phyloP scores from a whole-genome alignment of 495 filamentous ascomycete genomes.

The Pseudotulostoma volvatum region DNA sequence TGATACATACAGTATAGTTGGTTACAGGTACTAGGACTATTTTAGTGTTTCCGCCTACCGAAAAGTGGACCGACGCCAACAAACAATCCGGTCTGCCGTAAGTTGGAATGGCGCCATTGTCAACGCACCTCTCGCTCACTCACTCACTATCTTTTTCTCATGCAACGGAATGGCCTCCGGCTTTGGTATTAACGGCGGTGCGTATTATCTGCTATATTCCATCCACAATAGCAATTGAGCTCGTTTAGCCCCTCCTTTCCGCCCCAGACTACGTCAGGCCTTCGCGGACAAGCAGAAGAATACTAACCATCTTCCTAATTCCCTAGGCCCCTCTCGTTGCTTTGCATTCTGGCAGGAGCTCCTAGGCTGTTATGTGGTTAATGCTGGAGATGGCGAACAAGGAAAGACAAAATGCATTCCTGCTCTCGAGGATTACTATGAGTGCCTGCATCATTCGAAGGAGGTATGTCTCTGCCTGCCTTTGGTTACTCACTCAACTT shows the following conservation, averaged over 20 bases:
- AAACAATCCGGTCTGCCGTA: too few species aligned
- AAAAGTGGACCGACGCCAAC: too few species aligned
- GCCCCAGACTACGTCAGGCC: too few species aligned
- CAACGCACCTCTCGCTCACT: too few species aligned
- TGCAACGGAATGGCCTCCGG: constrained; percentile 57
- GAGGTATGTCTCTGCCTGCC: constrained; percentile 54
- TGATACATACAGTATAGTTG: too few species aligned
- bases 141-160: constrained; percentile 10
- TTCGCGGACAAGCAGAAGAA: too few species aligned
- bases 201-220: constrained; percentile 13
- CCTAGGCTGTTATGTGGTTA: constrained; percentile 78
- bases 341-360: constrained; percentile 98
- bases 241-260: too few species aligned
- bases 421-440: constrained; percentile 91
- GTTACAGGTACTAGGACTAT: too few species aligned
- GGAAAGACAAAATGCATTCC: constrained; percentile 83
- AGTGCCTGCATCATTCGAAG: constrained; percentile 95
- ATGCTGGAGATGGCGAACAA: constrained; percentile 53
- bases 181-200: constrained; percentile 67
- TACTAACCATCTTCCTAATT: background rate
- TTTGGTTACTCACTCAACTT: too few species aligned
- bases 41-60: too few species aligned
- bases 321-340: constrained; percentile 71
- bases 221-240: background rate
- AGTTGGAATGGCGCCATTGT: too few species aligned